Base-by-base conservation (phyloP, 768 basidiomycete species). In the Hygrophorus russula region DNA sequence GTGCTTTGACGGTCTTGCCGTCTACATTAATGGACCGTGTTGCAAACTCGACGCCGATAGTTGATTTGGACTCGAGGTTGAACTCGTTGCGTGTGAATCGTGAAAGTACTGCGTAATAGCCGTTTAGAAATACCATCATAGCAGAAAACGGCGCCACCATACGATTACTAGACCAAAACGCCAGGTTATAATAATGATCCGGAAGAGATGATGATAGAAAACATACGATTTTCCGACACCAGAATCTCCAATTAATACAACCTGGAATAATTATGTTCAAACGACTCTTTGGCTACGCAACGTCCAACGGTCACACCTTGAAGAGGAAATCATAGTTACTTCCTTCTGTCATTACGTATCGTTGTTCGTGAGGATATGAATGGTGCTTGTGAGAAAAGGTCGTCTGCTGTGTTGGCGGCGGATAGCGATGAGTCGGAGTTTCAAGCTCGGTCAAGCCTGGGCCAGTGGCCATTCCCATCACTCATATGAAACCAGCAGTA, bases 1-100 rank as follows among this genome's bases (percentile, higher is more conserved):
- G 94, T 15, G 94, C 94, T 65, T 98, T 98, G 53, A 99, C 77
- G 2, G 82, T 92, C 80, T 98, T 98, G 32, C 80, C 79, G 59
- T 98, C 94, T n/a, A 98, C 88, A 52, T 74, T 85, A 61, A 91
- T 89, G 13, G 89, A 87, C 57, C 96, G 79, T 33, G 94, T 97
- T 3, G 94, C 96, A 56, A 99, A 99, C 66, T 98, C 94, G 53
- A 99, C 94, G 42, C 96, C 94, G 62, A 99, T 98, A 17, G 96
- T 99, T 48, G 94, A 98, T 71, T 98, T 97, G 35, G 92, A 91
- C 59, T 98, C 96, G 53, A 94, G 75, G 71, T 93, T 96, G 80
- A 99, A 99, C 66, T 98, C 93, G 59, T 97, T 97, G 54, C 93
- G 82, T 53, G 96, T 99, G 78, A 99, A 99, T 59, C 96, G 91